Evolutionary conservation across 768 basidiomycete species (phyloP).

Genomic region (Infundibulicybe gibba): DNA sequence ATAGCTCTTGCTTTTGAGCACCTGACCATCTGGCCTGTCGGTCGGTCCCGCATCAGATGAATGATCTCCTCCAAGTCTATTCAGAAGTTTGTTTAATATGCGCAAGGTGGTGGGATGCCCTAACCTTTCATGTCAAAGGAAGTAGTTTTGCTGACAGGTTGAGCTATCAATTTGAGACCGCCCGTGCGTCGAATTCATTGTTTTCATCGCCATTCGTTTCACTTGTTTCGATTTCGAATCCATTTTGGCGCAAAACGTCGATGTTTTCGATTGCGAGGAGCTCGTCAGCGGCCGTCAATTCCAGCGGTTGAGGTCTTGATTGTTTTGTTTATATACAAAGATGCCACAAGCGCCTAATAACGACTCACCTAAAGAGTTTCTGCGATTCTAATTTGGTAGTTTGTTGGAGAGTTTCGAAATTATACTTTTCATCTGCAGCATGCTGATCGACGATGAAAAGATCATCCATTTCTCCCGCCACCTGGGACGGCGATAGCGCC

Average conservation of each 20-base stretch:
- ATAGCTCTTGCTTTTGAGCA: constrained; percentile 92
- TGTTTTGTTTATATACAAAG: too few relatives aligned
- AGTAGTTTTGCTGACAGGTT: constrained; percentile 90
- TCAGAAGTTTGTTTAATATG: not conserved
- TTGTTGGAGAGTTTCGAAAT: constrained; percentile 90
- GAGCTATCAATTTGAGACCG: constrained; percentile 68
- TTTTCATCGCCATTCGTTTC: constrained; percentile 43
- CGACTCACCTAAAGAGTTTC: constrained; percentile 68
- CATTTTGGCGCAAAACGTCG: constrained; percentile 79
- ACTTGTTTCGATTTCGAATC: constrained; percentile 76
- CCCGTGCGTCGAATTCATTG: constrained; percentile 20
- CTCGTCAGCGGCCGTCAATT: constrained; percentile 89
- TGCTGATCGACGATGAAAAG: constrained; percentile 97
- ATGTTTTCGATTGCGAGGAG: constrained; percentile 84
- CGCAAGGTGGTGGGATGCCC: not conserved
- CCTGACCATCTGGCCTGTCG: constrained; percentile 79
- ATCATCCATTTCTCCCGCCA: constrained; percentile 57
- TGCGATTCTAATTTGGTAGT: constrained; percentile 91
- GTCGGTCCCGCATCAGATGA: constrained; percentile 75
- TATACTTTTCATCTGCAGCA: constrained; percentile 97
- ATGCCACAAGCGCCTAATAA: not conserved
- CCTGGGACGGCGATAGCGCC: constrained; percentile 2
- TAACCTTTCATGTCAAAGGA: constrained; percentile 86
- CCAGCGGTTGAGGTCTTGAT: constrained; percentile 67
- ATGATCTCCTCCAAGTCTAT: constrained; percentile 92